These are phyloP conservation scores for Arabidopsis hybrid DNA, from an alignment of 441 rosid species.

Conservation along the genomic window DNA sequence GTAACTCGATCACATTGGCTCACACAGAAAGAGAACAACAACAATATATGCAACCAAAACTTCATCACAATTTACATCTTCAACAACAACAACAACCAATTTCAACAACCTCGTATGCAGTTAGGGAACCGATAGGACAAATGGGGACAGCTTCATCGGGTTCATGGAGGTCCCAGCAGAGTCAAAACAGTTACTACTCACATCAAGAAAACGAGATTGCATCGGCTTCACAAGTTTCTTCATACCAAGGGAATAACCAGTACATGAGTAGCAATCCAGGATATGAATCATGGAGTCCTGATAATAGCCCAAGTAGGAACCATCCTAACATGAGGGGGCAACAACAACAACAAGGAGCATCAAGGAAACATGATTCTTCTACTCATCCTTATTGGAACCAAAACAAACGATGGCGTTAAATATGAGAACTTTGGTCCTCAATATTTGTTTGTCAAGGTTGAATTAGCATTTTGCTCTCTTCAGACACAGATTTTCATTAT, in stretches of 20 bases:
- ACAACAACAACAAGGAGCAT: slow-evolving; percentile 44
- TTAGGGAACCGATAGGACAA: slow-evolving; percentile 54
- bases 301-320: slow-evolving; percentile 75
- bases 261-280: slow-evolving; percentile 57
- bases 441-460: slow-evolving; percentile 17
- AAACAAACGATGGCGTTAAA: slow-evolving; percentile 60
- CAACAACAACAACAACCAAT: slow-evolving; percentile 50
- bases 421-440: slow-evolving; percentile 36
- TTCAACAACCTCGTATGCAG: slow-evolving; percentile 46
- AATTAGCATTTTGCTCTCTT: slow-evolving; percentile 1
- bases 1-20: slow-evolving; percentile 42
- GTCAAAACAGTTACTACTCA: slow-evolving; percentile 47
- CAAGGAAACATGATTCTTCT: slow-evolving; percentile 59
- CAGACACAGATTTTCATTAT: slow-evolving; percentile 2
- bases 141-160: slow-evolving; percentile 45
- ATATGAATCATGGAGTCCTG: slow-evolving; percentile 94
- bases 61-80: slow-evolving; percentile 37
- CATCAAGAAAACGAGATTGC: slow-evolving; percentile 55
- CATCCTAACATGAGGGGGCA: slow-evolving; percentile 49
- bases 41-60: slow-evolving; percentile 39
- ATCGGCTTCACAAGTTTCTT: slow-evolving; percentile 46
- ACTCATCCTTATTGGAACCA: slow-evolving; percentile 58
- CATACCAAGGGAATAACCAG: slow-evolving; percentile 54
- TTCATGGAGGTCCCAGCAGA: slow-evolving; percentile 64
- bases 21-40: slow-evolving; percentile 48